Evolutionary conservation across 139 green algal genomes (phyloP).

Genomic region (Auxenochlorella pyrenoidosa): DNA sequence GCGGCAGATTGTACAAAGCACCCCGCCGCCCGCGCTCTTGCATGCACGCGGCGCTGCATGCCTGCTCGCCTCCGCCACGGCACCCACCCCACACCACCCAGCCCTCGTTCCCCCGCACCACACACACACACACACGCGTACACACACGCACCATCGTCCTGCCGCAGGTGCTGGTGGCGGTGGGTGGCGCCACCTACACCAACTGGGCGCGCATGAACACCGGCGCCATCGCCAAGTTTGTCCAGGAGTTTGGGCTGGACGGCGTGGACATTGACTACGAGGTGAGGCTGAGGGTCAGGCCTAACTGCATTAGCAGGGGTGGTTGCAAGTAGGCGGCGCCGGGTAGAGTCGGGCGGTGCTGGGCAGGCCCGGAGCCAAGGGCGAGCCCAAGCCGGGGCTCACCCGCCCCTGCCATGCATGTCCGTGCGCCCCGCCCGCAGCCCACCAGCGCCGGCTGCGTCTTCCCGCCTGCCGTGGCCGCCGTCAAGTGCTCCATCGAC

Average conservation of each 20-base stretch:
- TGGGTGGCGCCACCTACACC: conserved; percentile 55
- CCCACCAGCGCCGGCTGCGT: conserved; percentile 9
- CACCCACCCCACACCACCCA: no score
- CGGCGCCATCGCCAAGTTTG: conserved; percentile 46
- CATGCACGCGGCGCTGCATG: no score
- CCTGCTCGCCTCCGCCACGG: no score
- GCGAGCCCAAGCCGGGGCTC: background rate
- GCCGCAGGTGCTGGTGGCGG: conserved; percentile 21
- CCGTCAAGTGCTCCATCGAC: conserved; percentile 50
- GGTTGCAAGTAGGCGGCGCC: no score
- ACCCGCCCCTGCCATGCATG: background rate
- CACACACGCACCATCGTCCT: background rate
- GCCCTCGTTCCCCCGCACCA: no score
- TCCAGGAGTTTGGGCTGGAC: conserved; percentile 51
- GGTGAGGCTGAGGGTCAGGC: background rate
- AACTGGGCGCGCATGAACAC: conserved; percentile 41
- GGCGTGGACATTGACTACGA: conserved; percentile 56
- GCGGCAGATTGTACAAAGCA: no score
- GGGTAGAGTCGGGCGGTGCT: no score
- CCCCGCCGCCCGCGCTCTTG: no score
- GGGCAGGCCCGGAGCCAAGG: no score
- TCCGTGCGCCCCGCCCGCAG: conserved; percentile 15
- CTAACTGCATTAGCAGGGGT: no score
- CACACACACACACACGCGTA: no score
- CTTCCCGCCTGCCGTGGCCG: background rate